Percentiles rank a stretch among this genome's conserved stretches.
Evolutionary conservation across 2,329 filamentous ascomycete genomes (phyloP).

Genomic region (Knufia petricola): DNA sequence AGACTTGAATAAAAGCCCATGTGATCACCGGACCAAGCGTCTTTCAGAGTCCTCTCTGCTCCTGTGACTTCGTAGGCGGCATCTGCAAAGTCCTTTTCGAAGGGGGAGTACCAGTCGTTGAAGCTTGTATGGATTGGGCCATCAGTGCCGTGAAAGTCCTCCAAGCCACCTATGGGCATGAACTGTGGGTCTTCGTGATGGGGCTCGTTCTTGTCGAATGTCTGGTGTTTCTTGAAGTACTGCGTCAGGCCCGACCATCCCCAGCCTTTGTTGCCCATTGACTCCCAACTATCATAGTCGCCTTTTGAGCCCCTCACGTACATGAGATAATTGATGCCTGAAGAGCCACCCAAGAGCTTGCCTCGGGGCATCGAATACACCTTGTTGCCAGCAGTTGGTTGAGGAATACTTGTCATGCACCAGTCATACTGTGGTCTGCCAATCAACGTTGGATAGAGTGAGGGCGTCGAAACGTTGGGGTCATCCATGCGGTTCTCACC

Average conservation of each 20-base stretch:
- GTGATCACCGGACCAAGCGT: conserved; percentile 18
- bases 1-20: conserved; percentile 18
- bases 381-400: conserved; percentile 18
- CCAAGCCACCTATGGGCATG: conserved; percentile 22
- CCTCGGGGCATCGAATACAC: conserved; percentile 24
- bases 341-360: conserved; percentile 27
- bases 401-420: conserved; percentile 17
- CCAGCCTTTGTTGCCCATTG: conserved; percentile 31
- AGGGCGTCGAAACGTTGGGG: conserved; percentile 23
- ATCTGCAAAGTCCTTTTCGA: conserved; percentile 30
- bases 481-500: conserved; percentile 28
- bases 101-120: conserved; percentile 28
- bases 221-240: conserved; percentile 26
- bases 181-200: conserved; percentile 21
- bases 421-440: conserved; percentile 18
- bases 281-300: conserved; percentile 31
- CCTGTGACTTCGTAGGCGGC: conserved; percentile 28
- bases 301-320: conserved; percentile 14
- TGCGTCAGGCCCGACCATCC: conserved; percentile 23
- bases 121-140: conserved; percentile 24
- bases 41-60: conserved; percentile 20
- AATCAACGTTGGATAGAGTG: conserved; percentile 17
- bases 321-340: conserved; percentile 27
- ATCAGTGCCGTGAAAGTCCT: conserved; percentile 21
- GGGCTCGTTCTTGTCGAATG: conserved; percentile 20